Evolutionary conservation across 805 yeast species (phyloP), one percentile per base, ranked within the genome.

Genomic region (Kodamaea fukazawae): DNA sequence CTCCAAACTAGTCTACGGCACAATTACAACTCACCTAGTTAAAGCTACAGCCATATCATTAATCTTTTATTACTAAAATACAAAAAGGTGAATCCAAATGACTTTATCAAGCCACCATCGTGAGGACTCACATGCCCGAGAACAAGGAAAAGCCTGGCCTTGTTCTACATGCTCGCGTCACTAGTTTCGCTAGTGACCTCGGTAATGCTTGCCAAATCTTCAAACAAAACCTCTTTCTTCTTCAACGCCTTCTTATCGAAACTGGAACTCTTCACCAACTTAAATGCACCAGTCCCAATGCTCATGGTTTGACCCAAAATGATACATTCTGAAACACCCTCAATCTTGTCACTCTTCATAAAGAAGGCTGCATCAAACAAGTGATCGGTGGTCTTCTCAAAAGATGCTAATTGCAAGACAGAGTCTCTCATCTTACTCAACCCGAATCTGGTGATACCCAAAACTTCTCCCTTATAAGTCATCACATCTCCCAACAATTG

Each of bases 391-490:
- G 99, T 93, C 70, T 93, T 93, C 61, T 93, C 99, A 60, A 93
- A 93, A 11, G 96, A 86, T 0, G 99, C 99, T 58, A 93, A 73
- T 63, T 93, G 99, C 58, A 93, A 71, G 18, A 93, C 99, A 20
- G 96, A 86, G 64, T 93, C 99, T 69, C 99, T 82, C 98, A 93
- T 93, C 63, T 95, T 93, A 54, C 96, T 91, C 51, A 93, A 73
- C 51, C 99, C 99, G 56, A 93, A 93, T 68, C 99, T 79, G 2
- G 99, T 93, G 59, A 93, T 93, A 64, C 99, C 99, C 51, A 95
- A 75, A 9, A 93, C 96, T 61, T 93, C 99, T 44, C 99, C 99
- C 67, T 93, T 93, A 63, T 87, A 93, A 0, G 98, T 88, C 99
- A 93, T 93, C 36, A 93, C 98, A 64, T 93, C 99, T 49, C 99